These are phyloP conservation scores for Noccaea caerulescens DNA, from an alignment of 345 rosid species.

Conservation along the genomic window DNA sequence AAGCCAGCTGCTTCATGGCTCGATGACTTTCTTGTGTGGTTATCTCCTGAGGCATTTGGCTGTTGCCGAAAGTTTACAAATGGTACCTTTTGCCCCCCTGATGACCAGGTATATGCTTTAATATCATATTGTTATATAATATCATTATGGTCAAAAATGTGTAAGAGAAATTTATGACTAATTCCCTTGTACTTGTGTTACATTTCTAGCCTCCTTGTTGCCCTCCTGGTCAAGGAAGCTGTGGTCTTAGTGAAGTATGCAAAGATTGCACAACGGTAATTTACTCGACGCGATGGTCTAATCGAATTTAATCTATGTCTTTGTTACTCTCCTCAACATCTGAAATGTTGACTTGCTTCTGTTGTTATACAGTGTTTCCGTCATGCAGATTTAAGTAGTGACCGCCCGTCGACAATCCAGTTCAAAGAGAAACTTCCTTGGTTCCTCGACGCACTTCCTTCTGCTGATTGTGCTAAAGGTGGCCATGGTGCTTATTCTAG, in stretches of 20 bases:
- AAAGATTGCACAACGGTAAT: constrained; percentile 98
- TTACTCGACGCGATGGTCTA: constrained; percentile 1
- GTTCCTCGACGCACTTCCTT: constrained; percentile 93
- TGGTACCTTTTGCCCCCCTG: constrained; percentile 92
- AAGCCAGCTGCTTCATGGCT: constrained; percentile 99
- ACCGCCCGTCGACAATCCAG: constrained; percentile 84
- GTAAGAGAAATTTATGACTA: constrained; percentile 5
- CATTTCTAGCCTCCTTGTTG: constrained; percentile 89
- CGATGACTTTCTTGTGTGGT: constrained; percentile 97
- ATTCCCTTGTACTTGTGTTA: constrained; percentile 8
- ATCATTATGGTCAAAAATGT: background rate
- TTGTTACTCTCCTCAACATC: background rate
- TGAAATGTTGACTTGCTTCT: constrained; percentile 18
- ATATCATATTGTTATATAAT: background rate
- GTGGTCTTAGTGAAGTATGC: constrained; percentile 75
- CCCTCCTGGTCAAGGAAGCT: constrained; percentile 56
- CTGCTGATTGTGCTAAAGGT: constrained; percentile 97
- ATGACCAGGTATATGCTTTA: constrained; percentile 73
- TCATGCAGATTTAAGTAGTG: constrained; percentile 81
- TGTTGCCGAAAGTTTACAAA: constrained; percentile 94
- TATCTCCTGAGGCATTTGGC: constrained; percentile 98
- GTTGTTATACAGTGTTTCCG: constrained; percentile 77
- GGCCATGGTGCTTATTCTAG: constrained; percentile 96
- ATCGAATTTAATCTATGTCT: background rate
- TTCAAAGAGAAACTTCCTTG: constrained; percentile 95